Percentiles rank a stretch among this genome's conserved stretches.
phyloP scores from a whole-genome alignment of 345 rosid genomes.

The Kandelia obovata region DNA sequence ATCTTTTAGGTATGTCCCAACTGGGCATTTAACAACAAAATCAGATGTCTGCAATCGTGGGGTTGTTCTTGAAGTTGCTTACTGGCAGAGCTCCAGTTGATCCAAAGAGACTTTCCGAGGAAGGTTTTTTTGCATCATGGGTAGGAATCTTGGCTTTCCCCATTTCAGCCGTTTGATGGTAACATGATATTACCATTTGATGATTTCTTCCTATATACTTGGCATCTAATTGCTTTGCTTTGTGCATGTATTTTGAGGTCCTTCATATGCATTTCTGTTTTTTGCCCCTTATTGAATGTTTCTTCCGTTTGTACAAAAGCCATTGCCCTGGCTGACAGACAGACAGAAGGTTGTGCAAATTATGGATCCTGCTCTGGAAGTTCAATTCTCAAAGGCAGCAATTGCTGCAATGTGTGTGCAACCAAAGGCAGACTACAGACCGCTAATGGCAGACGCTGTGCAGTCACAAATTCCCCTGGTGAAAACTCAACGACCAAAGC shows the following conservation, averaged over 20 bases:
- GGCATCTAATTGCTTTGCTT: neutral
- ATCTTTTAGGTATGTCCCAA: conserved; percentile 69
- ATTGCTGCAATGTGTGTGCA: conserved; percentile 97
- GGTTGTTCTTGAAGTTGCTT: conserved; percentile 84
- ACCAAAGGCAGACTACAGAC: conserved; percentile 87
- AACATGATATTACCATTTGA: neutral
- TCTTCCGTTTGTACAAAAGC: conserved; percentile 36
- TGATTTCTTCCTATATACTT: neutral
- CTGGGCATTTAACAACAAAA: conserved; percentile 89
- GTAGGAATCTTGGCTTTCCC: conserved; percentile 30
- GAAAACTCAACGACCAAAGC: conserved; percentile 53
- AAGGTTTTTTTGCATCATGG: conserved; percentile 88
- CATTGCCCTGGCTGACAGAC: conserved; percentile 69
- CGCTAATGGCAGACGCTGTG: conserved; percentile 90
- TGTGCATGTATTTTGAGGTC: neutral
- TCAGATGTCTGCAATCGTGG: conserved; percentile 95
- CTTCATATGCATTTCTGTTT: neutral
- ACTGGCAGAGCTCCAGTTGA: conserved; percentile 89
- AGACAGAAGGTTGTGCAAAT: conserved; percentile 77
- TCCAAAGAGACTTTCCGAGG: conserved; percentile 73
- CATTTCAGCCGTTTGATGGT: neutral
- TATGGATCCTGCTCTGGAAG: conserved; percentile 80
- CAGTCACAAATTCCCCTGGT: conserved; percentile 79
- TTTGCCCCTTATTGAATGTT: neutral
- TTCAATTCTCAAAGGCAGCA: conserved; percentile 81